These are phyloP conservation scores for Triglochin maritima DNA, from an alignment of 106 monocot genomes.

Conservation along the genomic window DNA sequence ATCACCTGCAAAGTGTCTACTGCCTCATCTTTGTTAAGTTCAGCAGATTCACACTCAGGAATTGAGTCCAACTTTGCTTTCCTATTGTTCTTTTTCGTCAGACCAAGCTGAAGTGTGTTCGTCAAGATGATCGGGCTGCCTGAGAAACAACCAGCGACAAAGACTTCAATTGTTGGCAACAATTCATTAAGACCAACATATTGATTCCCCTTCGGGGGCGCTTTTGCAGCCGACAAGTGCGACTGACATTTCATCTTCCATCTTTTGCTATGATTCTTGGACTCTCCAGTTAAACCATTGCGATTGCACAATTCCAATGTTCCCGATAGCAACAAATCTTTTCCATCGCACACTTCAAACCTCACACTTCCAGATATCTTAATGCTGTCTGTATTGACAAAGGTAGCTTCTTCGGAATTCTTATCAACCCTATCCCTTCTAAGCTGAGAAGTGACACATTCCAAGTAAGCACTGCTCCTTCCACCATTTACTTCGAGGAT, in stretches of 20 bases:
- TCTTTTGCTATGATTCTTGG: slow-evolving; percentile 22
- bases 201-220: slow-evolving; percentile 28
- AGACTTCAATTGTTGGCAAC: slow-evolving; percentile 37
- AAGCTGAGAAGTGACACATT: slow-evolving; percentile 38
- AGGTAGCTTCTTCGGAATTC: slow-evolving; percentile 58
- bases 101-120: slow-evolving; percentile 43
- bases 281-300: slow-evolving; percentile 24
- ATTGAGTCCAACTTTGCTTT: slow-evolving; percentile 44
- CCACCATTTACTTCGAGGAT: slow-evolving; percentile 56
- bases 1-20: not conserved
- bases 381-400: slow-evolving; percentile 62
- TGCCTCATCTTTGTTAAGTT: slow-evolving; percentile 7
- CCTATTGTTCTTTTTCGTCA: slow-evolving; percentile 34
- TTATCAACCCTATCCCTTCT: slow-evolving; percentile 57
- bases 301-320: slow-evolving; percentile 31
- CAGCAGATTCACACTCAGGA: slow-evolving; percentile 42
- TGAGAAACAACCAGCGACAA: slow-evolving; percentile 43
- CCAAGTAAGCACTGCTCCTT: slow-evolving; percentile 39
- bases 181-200: slow-evolving; percentile 4
- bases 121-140: slow-evolving; percentile 59
- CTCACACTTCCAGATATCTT: slow-evolving; percentile 49
- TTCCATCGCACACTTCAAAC: slow-evolving; percentile 42
- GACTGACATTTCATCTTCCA: slow-evolving; percentile 50
- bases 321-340: slow-evolving; percentile 19
- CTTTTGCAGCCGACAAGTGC: not conserved